Conservation (phyloP, 352 stramenopile genomes). For the Globisporangium mamillatum region DNA sequence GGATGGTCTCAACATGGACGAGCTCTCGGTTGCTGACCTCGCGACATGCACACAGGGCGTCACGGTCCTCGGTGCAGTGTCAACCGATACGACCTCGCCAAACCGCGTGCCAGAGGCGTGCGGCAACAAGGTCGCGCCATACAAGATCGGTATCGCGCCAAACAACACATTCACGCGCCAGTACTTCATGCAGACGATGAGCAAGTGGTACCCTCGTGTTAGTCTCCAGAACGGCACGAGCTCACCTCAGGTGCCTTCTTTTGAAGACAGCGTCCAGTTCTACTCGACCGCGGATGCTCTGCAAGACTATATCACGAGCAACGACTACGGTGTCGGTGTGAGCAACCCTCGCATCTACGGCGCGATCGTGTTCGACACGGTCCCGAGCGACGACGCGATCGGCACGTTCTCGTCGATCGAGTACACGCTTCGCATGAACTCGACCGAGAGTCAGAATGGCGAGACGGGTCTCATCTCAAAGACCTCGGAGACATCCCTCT, state of each 20-base stretch:
- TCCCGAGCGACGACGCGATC: too few species aligned
- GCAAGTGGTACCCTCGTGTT: conserved; percentile 49
- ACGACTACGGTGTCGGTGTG: too few species aligned
- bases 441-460: too few species aligned
- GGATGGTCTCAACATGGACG: conserved; percentile 25
- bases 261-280: neutral
- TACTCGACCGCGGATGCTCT: too few species aligned
- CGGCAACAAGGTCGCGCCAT: conserved; percentile 40
- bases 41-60: conserved; percentile 29
- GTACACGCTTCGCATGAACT: too few species aligned
- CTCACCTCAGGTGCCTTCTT: neutral
- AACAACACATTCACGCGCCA: conserved; percentile 51
- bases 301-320: too few species aligned
- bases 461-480: too few species aligned
- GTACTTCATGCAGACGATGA: conserved; percentile 51
- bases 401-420: too few species aligned
- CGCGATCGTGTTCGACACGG: too few species aligned
- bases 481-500: too few species aligned
- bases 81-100: conserved; percentile 31
- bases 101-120: conserved; percentile 36
- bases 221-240: conserved; percentile 5
- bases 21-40: conserved; percentile 27
- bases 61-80: conserved; percentile 30
- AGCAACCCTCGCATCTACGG: too few species aligned
- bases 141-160: conserved; percentile 55